Conservation (phyloP, 148 eudicot species). For the Arctostaphylos glauca region DNA sequence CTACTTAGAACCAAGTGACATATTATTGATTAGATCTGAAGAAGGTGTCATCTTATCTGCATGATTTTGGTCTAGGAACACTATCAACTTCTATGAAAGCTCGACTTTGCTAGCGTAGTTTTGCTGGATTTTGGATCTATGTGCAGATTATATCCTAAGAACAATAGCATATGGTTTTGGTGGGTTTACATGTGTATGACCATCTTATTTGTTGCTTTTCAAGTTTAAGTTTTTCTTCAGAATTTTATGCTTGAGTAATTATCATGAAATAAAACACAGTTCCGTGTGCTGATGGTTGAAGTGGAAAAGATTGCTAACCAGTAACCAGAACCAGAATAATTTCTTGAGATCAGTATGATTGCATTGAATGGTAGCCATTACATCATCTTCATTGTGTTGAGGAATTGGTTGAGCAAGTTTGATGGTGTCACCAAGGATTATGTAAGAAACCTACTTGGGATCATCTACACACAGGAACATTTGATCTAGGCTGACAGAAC, state of each 20-base stretch:
- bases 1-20: background rate
- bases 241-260: slow-evolving; percentile 3
- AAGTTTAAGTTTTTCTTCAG: background rate
- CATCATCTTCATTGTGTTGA: background rate
- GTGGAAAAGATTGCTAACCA: background rate
- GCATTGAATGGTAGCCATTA: background rate
- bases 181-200: background rate
- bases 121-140: background rate
- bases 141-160: background rate
- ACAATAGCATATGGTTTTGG: background rate
- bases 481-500: background rate
- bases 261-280: background rate
- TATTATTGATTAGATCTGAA: slow-evolving; percentile 2
- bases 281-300: too few relatives aligned
- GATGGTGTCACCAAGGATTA: background rate
- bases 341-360: background rate
- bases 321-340: too few relatives aligned
- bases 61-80: background rate
- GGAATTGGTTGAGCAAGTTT: background rate
- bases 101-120: background rate
- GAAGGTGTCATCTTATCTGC: background rate
- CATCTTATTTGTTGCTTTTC: background rate
- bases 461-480: background rate
- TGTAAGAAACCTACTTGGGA: slow-evolving; percentile 1
- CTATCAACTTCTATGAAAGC: background rate